phyloP scores from a whole-genome alignment of 2,329 filamentous ascomycete species.

The Epichloe glyceriae region DNA sequence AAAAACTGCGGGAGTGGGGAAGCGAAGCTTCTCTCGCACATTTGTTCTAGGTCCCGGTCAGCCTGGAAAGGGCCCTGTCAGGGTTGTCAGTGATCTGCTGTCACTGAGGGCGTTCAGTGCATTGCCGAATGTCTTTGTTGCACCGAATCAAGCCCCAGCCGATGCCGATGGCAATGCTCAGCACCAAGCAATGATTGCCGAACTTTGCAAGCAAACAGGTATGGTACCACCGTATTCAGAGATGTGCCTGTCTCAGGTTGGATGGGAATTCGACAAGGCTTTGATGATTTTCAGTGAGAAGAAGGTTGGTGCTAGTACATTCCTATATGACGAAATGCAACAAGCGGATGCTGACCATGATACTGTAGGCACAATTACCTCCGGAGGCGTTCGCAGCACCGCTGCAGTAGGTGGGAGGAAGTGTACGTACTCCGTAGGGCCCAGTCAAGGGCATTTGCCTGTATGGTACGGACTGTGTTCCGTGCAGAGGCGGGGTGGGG shows the following conservation, averaged over 20 bases:
- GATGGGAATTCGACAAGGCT: conserved; percentile 69
- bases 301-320: conserved; percentile 39
- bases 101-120: conserved; percentile 53
- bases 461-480: no score
- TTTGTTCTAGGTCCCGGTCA: conserved; percentile 68
- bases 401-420: conserved; percentile 1
- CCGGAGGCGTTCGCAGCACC: conserved; percentile 14
- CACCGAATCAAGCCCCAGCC: conserved; percentile 13
- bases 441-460: background rate
- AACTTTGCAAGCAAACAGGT: conserved; percentile 64
- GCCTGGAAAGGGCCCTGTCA: conserved; percentile 48
- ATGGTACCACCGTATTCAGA: conserved; percentile 71
- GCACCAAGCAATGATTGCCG: conserved; percentile 57
- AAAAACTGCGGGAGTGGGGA: conserved; percentile 40
- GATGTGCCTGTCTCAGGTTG: conserved; percentile 66
- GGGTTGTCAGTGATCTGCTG: conserved; percentile 70
- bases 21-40: conserved; percentile 70
- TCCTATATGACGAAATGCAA: background rate
- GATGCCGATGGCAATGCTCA: conserved; percentile 22
- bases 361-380: conserved; percentile 13
- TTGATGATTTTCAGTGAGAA: conserved; percentile 62
- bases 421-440: background rate
- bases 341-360: background rate
- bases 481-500: no score
- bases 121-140: conserved; percentile 30